These are phyloP conservation scores for Calonectria henricotiae DNA, from an alignment of 2,329 filamentous ascomycete species.

Conservation along the genomic window DNA sequence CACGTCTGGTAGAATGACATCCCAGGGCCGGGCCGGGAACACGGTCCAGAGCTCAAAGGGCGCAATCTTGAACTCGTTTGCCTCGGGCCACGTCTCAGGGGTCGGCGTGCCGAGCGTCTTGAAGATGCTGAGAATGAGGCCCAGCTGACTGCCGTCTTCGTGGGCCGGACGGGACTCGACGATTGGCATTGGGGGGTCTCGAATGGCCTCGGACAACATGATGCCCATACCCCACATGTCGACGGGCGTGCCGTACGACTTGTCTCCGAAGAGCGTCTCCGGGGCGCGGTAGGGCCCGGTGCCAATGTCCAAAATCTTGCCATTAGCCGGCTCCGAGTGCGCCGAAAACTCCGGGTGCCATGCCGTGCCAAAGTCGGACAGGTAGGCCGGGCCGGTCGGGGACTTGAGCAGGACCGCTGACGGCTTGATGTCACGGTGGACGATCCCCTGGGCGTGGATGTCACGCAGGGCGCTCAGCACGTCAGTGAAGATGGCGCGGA, in stretches of 20 bases:
- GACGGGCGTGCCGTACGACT: conserved; percentile 78
- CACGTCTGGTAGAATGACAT: conserved; percentile 76
- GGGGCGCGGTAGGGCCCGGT: conserved; percentile 93
- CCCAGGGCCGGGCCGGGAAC: conserved; percentile 80
- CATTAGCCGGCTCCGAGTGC: conserved; percentile 75
- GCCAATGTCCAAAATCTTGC: conserved; percentile 93
- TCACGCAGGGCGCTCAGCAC: conserved; percentile 80
- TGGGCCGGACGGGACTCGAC: conserved; percentile 83
- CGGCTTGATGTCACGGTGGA: conserved; percentile 96
- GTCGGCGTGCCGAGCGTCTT: conserved; percentile 91
- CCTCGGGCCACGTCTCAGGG: conserved; percentile 86
- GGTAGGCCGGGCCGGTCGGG: conserved; percentile 79
- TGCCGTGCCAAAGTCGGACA: conserved; percentile 94
- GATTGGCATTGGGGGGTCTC: conserved; percentile 72
- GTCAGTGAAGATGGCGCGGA: conserved; percentile 72
- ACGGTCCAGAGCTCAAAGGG: conserved; percentile 93
- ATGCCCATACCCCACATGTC: conserved; percentile 94
- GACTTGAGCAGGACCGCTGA: conserved; percentile 86
- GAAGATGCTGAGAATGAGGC: conserved; percentile 93
- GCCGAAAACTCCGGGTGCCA: conserved; percentile 79
- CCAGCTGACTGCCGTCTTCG: conserved; percentile 92
- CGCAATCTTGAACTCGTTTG: conserved; percentile 75
- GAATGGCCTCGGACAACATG: conserved; percentile 84
- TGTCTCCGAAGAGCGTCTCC: conserved; percentile 90
- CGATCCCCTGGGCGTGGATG: conserved; percentile 82